Base-by-base conservation (phyloP, 805 yeast genomes). In the Sugiyamaella mastotermitis region DNA sequence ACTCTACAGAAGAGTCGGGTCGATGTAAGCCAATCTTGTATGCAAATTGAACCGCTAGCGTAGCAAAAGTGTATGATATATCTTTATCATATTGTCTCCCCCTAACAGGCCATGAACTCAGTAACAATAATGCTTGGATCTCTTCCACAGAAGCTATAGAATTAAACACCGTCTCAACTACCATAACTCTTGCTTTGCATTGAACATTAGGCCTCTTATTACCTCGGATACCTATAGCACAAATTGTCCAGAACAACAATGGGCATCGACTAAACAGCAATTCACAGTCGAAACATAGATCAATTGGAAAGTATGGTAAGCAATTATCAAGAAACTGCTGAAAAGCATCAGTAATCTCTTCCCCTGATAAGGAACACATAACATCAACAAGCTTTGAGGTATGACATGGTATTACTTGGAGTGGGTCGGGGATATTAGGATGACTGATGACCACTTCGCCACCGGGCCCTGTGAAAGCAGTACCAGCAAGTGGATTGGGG, bases 281-380 rank as follows among this genome's bases (percentile, higher is more conserved):
- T 11, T 21, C 35, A 24, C 40, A 37, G 31, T 37, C 34, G 4
- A 37, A 19, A 22, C 29, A 37, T 22, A 37, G 20, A n/a, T 37
- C 40, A 11, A 37, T 13, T 8, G 40, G 40, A 18, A 37, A 13
- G 10, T 19, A 23, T 4, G 20, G 25, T 4, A 27, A 22, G 22
- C 25, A 18, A 30, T 29, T 31, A 15, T 37, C 31, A 7, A 31
- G 15, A 20, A 27, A 37, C 2, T 21, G 21, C 22, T 37, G 14
- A 27, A 37, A 37, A 14, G 19, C 15, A 17, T 16, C 16, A 11
- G 40, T 37, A 10, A 37, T 35, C n/a, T 37, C 40, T 8, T 16
- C 22, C 8, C 35, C 20, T 5, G 35, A 7, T 5, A 37, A 9
- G 15, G 30, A 27, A 7, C 9, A 11, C 18, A 17, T 11, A 22